Evolutionary conservation across 2,329 filamentous ascomycete species (phyloP).

Genomic region (Colletotrichum spaethianum): DNA sequence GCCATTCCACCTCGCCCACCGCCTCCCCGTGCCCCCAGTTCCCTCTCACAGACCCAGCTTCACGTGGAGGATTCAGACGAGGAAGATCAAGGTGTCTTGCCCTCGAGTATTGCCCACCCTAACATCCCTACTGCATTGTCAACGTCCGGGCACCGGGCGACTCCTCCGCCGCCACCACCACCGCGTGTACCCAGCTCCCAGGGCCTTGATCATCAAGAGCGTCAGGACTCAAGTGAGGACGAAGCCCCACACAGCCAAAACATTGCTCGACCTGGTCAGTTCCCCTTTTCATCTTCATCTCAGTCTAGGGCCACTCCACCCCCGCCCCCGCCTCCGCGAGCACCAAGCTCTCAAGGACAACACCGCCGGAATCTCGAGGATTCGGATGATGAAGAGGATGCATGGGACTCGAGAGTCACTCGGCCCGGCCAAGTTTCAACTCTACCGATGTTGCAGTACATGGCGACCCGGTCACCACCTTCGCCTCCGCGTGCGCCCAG

Average conservation of each 20-base stretch:
- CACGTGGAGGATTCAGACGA: slow-evolving; percentile 17
- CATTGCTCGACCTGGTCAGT: slow-evolving; percentile 38
- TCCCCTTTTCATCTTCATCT: slow-evolving; percentile 41
- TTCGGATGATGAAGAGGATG: slow-evolving; percentile 29
- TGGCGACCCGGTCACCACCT: slow-evolving; percentile 20
- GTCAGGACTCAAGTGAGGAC: slow-evolving; percentile 38
- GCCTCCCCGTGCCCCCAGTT: slow-evolving; percentile 13
- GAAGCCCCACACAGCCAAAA: slow-evolving; percentile 18
- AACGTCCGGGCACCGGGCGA: slow-evolving; percentile 1
- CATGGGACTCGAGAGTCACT: slow-evolving; percentile 29
- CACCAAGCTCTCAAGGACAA: slow-evolving; percentile 20
- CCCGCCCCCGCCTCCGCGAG: slow-evolving; percentile 20
- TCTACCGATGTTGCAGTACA: slow-evolving; percentile 35
- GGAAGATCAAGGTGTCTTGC: slow-evolving; percentile 31
- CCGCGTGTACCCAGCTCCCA: slow-evolving; percentile 26
- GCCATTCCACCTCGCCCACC: neutral
- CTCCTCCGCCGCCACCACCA: slow-evolving; percentile 17
- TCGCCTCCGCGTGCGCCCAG: slow-evolving; percentile 22
- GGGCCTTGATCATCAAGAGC: slow-evolving; percentile 37
- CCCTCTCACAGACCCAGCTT: slow-evolving; percentile 19
- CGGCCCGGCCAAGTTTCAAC: slow-evolving; percentile 26
- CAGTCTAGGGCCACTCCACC: slow-evolving; percentile 30
- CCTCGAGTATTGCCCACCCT: neutral
- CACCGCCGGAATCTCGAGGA: slow-evolving; percentile 19
- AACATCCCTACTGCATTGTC: slow-evolving; percentile 12